Evolutionary conservation across 2,329 filamentous ascomycete genomes (phyloP), one percentile per base, ranked within the genome.

Genomic region (Colletotrichum sublineola): DNA sequence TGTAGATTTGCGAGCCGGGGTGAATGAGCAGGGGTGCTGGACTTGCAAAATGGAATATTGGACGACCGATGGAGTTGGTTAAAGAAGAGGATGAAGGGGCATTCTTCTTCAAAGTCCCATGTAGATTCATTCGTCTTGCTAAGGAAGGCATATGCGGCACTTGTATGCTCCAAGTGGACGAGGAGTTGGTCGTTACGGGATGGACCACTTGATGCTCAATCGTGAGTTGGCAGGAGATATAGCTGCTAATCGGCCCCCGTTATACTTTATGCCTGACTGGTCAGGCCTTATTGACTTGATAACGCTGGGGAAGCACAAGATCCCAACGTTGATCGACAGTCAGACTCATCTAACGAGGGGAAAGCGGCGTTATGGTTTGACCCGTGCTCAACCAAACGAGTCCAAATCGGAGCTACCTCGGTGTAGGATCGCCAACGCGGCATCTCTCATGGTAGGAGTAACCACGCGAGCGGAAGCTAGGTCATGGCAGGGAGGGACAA

Each of bases 391-490:
- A 24, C 40, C 29, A 42, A 40, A 66, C 44, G 12, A 58, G 4
- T 8, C 14, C 38, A 6, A 20, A 31, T 8, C 66, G 69, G 69
- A 72, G 66, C 60, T 61, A 72, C 64, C 46, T 72, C 69, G 69
- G 66, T 36, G 31, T 40, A 44, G 6, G 36, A 38, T 60, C 65
- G 69, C 65, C 65, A 72, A 63, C 53, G 58, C 69, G 69, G 46
- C 53, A 18, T 63, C 38, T 61, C 12, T 40, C 66, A 72, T 20
- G 53, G 61, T 48, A 46, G 66, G 60, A 20, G 44, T 4, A 40
- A 72, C 36, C 58, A 55, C 50, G 65, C 31, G 18, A 38, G 24
- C 33, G 24, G 6, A 31, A 63, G 36, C 38, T 14, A 50, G 7
- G 11, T 15, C 46, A 9, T 3, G 20, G 1, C 42, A 11, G 18